These are phyloP conservation scores for Penicillium canescens DNA, from an alignment of 495 filamentous ascomycete species.

Conservation along the genomic window DNA sequence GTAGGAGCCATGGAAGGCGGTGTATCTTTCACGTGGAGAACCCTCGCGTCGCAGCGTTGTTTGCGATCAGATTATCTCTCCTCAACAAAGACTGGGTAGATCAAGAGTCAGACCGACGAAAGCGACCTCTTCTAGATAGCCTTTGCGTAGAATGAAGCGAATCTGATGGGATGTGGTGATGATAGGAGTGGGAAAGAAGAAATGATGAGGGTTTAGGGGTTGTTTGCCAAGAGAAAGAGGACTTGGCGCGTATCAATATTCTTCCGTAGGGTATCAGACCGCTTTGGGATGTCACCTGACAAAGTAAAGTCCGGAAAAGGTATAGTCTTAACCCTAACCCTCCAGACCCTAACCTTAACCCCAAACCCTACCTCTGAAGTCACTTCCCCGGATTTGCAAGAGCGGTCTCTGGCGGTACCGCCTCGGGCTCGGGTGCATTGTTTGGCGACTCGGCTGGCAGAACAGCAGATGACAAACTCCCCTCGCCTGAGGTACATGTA, in stretches of 20 bases:
- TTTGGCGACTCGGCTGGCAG: no score
- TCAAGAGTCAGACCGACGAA: not conserved
- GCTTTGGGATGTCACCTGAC: not conserved
- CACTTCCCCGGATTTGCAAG: no score
- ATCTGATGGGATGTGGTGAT: no score
- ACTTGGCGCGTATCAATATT: not conserved
- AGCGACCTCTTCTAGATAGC: no score
- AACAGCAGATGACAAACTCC: no score
- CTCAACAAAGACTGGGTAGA: not conserved
- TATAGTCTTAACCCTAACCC: not conserved
- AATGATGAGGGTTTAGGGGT: no score
- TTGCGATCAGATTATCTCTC: not conserved
- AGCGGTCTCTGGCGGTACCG: no score
- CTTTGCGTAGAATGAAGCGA: no score
- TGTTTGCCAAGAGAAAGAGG: no score
- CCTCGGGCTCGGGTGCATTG: no score
- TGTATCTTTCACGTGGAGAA: not conserved
- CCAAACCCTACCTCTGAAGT: not conserved
- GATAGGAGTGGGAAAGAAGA: no score
- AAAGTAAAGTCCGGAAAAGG: not conserved
- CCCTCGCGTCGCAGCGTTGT: not conserved
- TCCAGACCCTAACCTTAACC: not conserved
- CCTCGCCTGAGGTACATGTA: no score
- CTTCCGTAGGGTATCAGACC: not conserved
- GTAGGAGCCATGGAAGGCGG: conserved; percentile 21